Base-by-base conservation (phyloP, 805 yeast species). In the Metschnikowia borealis region DNA sequence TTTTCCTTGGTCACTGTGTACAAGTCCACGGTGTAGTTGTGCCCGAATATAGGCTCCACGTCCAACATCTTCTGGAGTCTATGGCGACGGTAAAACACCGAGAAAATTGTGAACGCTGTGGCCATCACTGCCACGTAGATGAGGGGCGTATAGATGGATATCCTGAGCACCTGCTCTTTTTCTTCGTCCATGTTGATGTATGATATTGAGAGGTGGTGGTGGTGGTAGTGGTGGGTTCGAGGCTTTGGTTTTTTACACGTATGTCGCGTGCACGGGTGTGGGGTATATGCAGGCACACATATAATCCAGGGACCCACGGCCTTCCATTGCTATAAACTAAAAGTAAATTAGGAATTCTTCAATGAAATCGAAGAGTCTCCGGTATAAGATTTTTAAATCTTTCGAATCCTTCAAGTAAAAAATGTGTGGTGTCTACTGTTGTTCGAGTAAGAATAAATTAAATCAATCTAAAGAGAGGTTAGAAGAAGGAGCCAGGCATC, bases 41-140 rank as follows among this genome's bases (percentile, higher is more conserved):
- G 82, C 21, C 73, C 82, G 67, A 89, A 91, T 58, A 92, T 81
- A 13, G 96, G 91, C 57, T 79, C 80, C 56, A 86, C 78, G 39
- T 77, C 70, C 14, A 81, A 72, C 51, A 87, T 70, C 54, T 81
- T 78, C 48, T 72, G 61, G 36, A 80, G 62, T 56, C 80, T 80
- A 61, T 79, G 79, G 49, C 74, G 66, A 59, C 92, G 79, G 66
- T 90, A 87, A 48, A 77, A 72, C 39, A 83, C 75, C 18, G 95
- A 82, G 64, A 91, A 91, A 6, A 83, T 69, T 32, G 83, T 70
- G 52, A 91, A 75, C 2, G 91, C 81, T 2, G 86, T 62, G 40
- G 89, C 63, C 54, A 91, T 67, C 31, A 89, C 79, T 3, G 79
- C 83, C 49, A 89, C 83, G 65, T 91, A 91, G 37, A 87, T 68